Evolutionary conservation across 139 green algal species (phyloP).

Genomic region (Micractinium sp.): DNA sequence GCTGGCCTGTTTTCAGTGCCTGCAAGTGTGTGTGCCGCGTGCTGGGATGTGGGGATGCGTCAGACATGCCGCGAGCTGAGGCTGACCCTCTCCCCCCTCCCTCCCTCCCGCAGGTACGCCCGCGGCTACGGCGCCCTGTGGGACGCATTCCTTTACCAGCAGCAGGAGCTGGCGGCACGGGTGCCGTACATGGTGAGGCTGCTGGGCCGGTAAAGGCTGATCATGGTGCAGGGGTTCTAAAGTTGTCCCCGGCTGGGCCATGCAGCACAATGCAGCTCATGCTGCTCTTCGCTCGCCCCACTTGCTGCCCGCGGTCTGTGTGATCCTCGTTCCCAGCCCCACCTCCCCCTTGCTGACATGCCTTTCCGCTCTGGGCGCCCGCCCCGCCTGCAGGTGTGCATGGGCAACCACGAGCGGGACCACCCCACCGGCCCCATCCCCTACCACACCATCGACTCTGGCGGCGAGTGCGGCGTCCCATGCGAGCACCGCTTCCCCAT

Average conservation of each 20-base stretch:
- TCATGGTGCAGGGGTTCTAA: too few species aligned
- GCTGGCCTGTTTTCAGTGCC: neutral
- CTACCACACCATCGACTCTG: conserved; percentile 40
- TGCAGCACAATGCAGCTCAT: neutral
- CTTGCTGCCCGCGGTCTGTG: too few species aligned
- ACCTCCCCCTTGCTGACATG: neutral
- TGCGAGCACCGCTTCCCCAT: conserved; percentile 55
- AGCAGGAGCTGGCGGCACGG: conserved; percentile 51
- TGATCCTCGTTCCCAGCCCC: neutral
- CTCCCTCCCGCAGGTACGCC: conserved; percentile 44
- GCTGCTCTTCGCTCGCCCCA: neutral
- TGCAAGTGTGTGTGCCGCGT: too few species aligned
- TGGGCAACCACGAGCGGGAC: conserved; percentile 86
- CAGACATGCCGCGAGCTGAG: too few species aligned
- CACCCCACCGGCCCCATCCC: conserved; percentile 50
- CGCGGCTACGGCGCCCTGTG: conserved; percentile 67
- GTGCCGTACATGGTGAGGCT: conserved; percentile 12
- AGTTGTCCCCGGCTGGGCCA: too few species aligned
- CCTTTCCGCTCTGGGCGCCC: too few species aligned
- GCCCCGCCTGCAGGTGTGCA: conserved; percentile 65
- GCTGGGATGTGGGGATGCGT: too few species aligned
- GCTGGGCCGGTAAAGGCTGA: too few species aligned
- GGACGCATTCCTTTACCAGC: conserved; percentile 71
- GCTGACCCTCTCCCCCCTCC: neutral
- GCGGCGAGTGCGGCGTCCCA: conserved; percentile 78